These are phyloP conservation scores for Trapa incisa DNA, from an alignment of 345 rosid genomes.

Conservation along the genomic window DNA sequence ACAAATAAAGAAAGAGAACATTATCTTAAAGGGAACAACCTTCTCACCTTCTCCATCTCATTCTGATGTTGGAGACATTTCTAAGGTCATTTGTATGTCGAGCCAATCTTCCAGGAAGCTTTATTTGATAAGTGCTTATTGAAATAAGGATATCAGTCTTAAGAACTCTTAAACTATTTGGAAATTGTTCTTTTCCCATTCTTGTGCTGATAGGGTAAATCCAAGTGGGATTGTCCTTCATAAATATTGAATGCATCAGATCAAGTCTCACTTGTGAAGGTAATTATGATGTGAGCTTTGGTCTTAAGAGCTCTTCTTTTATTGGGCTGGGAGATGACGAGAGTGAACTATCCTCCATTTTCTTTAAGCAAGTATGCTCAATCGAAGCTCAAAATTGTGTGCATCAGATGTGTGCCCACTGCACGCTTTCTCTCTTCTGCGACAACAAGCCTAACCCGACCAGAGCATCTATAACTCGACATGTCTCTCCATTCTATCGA, in stretches of 20 bases:
- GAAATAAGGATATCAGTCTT: too few species aligned
- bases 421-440: constrained; percentile 89
- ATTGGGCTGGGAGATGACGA: constrained; percentile 51
- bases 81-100: constrained; percentile 47
- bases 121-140: neutral
- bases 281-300: neutral
- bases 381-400: constrained; percentile 87
- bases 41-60: constrained; percentile 48
- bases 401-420: constrained; percentile 98
- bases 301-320: neutral
- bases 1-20: constrained; percentile 78
- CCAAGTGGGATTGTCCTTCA: too few species aligned
- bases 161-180: too few species aligned
- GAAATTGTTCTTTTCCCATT: too few species aligned
- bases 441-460: constrained; percentile 97
- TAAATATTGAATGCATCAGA: too few species aligned
- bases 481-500: constrained; percentile 93
- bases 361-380: constrained; percentile 89
- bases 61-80: constrained; percentile 46
- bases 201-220: too few species aligned
- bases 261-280: too few species aligned
- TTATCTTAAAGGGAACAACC: constrained; percentile 54
- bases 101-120: neutral
- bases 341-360: constrained; percentile 76
- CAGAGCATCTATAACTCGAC: constrained; percentile 50